Percentiles rank a stretch among this genome's conserved stretches.
Conservation (phyloP, 139 green algal species). For the Chlorella vulgaris region DNA sequence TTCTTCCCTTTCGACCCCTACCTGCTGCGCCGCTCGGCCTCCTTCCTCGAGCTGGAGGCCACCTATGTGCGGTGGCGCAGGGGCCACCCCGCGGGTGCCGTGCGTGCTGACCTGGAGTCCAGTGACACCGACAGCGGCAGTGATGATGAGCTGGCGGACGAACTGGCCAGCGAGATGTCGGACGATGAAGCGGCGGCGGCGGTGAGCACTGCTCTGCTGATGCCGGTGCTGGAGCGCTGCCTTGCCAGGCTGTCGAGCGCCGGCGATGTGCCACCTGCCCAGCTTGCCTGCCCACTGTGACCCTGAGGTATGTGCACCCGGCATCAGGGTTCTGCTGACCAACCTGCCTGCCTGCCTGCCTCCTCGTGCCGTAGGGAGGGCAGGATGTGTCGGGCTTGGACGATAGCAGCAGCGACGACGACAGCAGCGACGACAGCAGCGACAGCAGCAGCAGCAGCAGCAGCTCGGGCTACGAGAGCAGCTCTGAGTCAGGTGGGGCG, state of each 20-base stretch:
- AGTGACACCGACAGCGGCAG: background rate
- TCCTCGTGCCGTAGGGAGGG: background rate
- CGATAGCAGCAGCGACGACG: background rate
- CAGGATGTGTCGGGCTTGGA: background rate
- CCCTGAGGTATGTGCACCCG: no score
- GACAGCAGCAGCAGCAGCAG: slow-evolving; percentile 1
- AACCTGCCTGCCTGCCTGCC: no score
- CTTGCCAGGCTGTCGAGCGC: background rate
- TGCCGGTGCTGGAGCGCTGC: background rate
- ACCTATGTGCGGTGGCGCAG: slow-evolving; percentile 56
- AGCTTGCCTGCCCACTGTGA: no score
- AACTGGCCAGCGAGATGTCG: background rate
- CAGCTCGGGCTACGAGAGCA: slow-evolving; percentile 19
- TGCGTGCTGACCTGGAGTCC: slow-evolving; percentile 27
- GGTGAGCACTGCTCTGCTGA: background rate
- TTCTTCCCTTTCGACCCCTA: slow-evolving; percentile 97
- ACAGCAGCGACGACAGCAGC: slow-evolving; percentile 5
- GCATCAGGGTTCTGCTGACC: no score
- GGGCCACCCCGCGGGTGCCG: slow-evolving; percentile 41
- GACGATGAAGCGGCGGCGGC: background rate
- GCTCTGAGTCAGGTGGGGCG: background rate
- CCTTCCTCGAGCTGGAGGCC: slow-evolving; percentile 55
- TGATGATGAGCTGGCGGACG: background rate
- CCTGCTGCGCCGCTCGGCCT: slow-evolving; percentile 78
- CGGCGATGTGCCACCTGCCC: no score